Base-by-base conservation (phyloP, 495 filamentous ascomycete species). In the Thozetella sp. region DNA sequence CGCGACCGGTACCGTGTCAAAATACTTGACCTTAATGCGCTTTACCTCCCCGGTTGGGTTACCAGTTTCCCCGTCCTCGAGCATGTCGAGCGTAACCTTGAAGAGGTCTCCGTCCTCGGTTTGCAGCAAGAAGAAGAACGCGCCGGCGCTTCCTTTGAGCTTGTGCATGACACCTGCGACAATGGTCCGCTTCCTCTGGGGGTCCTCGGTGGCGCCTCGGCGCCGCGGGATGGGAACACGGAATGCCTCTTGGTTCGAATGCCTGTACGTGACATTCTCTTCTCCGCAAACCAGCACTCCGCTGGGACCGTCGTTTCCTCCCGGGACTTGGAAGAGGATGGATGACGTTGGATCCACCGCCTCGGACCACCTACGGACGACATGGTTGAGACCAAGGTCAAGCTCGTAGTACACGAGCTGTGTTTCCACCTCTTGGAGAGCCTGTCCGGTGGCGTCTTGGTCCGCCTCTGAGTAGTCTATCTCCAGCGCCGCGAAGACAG, bases 121-220 rank as follows among this genome's bases (percentile, higher is more conserved):
- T 71, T 99, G 96, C 10, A 99, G 80, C 2, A 99, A 85, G 71
- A 97, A 97, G 76, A 99, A 99, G 76, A 98, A 98, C 1, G 93
- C 93, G 23, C 83, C 83, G 2, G 75, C 80, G 43, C 80, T 84
- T n/a, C 93, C 93, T 61, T 91, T 90, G 75, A 97, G 90, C 71
- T 93, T 96, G 75, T 98, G 94, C 91, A 98, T 96, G 24, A 97
- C 93, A 20, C 96, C 96, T 11, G 92, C 83, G 11, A 91, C 86
- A 58, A 98, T 94, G 17, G 75, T 84, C 2, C 95, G 88, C 70
- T 96, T 97, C 55, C 96, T 83, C 59, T 93, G 87, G 0, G 93
- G 96, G 65, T 99, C 93, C 72, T 99, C 96, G 0, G 92, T 93
- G 2, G 90, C 83, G 25, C 93, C 96, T 58, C 83, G 83, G 34